phyloP scores from a whole-genome alignment of 805 yeast species.

The Komagataella phaffii region DNA sequence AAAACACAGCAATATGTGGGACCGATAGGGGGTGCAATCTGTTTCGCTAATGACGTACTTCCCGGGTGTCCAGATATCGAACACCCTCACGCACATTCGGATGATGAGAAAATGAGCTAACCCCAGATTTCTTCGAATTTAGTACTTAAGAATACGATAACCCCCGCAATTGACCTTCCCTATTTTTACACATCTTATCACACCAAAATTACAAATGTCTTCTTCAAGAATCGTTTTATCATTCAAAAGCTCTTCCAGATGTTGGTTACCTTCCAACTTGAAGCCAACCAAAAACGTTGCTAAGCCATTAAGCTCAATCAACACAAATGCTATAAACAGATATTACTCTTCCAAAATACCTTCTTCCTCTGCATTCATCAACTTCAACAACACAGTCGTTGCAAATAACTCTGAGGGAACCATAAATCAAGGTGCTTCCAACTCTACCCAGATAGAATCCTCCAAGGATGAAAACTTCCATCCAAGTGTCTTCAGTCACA shows the following conservation, averaged over 20 bases:
- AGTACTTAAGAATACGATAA: neutral
- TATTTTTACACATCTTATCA: neutral
- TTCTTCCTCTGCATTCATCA: neutral
- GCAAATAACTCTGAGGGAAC: neutral
- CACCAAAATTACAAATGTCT: neutral
- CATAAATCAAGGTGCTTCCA: neutral
- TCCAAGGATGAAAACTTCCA: neutral
- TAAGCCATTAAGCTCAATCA: neutral
- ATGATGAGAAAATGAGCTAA: neutral
- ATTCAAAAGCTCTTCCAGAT: constrained; percentile 2
- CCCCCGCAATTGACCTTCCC: neutral
- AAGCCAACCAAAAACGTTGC: neutral
- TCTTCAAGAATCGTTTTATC: constrained; percentile 1
- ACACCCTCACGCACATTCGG: neutral
- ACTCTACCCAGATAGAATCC: neutral
- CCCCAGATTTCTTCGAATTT: neutral
- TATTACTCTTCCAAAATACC: neutral
- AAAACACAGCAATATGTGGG: neutral
- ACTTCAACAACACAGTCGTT: neutral
- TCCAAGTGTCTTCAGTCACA: neutral
- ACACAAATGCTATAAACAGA: neutral
- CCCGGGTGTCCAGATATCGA: neutral
- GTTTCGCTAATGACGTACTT: neutral
- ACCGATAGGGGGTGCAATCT: neutral
- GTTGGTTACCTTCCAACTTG: constrained; percentile 2